A percentile compares a stretch with the other conserved stretches of the same genome.
Evolutionary conservation across 345 rosid species (phyloP).

Genomic region (Moricandia moricandioides): DNA sequence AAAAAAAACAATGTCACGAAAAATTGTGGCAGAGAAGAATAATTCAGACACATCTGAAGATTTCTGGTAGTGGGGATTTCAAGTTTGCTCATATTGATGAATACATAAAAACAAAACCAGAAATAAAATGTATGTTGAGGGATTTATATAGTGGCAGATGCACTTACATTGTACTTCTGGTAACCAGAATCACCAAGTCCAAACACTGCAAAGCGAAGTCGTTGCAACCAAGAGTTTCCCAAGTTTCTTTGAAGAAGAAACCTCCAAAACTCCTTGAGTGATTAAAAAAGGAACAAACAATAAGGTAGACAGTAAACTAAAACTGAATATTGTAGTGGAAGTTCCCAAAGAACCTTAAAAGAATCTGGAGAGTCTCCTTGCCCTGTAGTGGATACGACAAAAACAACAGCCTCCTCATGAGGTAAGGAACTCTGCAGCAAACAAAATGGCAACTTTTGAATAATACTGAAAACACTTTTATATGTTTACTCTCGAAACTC

Average conservation of each 20-base stretch:
- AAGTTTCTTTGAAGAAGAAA: conserved; percentile 72
- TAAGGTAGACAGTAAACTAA: not conserved
- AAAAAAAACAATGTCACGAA: not conserved
- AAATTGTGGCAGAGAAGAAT: not conserved
- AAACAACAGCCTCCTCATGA: conserved; percentile 54
- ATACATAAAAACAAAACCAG: not conserved
- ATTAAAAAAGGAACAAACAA: not conserved
- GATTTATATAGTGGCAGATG: not conserved
- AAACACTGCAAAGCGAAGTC: conserved; percentile 72
- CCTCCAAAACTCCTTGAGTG: conserved; percentile 74
- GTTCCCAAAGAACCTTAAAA: conserved; percentile 52
- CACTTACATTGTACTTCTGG: conserved; percentile 77
- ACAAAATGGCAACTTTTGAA: not conserved
- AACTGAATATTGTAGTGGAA: not conserved
- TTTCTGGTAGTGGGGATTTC: not conserved
- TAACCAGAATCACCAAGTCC: conserved; percentile 94
- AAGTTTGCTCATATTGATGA: not conserved
- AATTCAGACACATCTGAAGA: not conserved
- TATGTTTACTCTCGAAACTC: not conserved
- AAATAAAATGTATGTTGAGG: too few relatives aligned
- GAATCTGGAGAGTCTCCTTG: conserved; percentile 95
- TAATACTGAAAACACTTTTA: not conserved
- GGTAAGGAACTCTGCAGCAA: conserved; percentile 60
- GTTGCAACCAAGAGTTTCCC: conserved; percentile 59
- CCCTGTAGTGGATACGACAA: conserved; percentile 92